phyloP scores from a whole-genome alignment of 768 basidiomycete species.

The Glaciozyma antarctica region DNA sequence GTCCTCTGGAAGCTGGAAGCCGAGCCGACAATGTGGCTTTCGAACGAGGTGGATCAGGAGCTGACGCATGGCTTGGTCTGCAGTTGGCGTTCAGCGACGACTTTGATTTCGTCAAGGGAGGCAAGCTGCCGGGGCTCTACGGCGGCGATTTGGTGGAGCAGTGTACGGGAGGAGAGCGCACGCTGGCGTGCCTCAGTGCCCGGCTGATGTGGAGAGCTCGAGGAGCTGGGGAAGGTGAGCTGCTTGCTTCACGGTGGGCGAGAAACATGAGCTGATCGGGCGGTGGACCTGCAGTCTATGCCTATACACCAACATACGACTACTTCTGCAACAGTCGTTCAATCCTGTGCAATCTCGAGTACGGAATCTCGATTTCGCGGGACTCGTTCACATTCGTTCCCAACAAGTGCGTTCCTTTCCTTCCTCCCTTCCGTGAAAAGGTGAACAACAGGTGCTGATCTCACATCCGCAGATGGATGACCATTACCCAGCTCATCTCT shows the following conservation, averaged over 20 bases:
- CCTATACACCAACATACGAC: conserved; percentile 36
- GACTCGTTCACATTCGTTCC: conserved; percentile 37
- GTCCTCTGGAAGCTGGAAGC: too few relatives aligned
- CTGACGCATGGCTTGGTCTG: neutral
- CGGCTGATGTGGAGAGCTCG: conserved; percentile 19
- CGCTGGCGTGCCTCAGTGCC: conserved; percentile 14
- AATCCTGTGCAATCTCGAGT: conserved; percentile 18
- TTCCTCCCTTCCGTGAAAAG: neutral
- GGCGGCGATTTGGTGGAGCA: conserved; percentile 11
- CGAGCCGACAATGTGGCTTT: too few relatives aligned
- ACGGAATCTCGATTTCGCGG: conserved; percentile 38
- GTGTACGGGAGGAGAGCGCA: conserved; percentile 19
- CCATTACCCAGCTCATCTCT: conserved; percentile 22
- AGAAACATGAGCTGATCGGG: too few relatives aligned
- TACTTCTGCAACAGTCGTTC: neutral
- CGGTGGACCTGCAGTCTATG: conserved; percentile 34
- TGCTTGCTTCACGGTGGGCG: too few relatives aligned
- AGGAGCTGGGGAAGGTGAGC: conserved; percentile 22
- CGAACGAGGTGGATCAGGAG: neutral
- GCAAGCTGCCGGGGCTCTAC: conserved; percentile 33
- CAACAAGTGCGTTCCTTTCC: neutral
- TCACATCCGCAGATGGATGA: conserved; percentile 16
- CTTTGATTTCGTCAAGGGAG: conserved; percentile 33
- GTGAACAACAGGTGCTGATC: too few relatives aligned
- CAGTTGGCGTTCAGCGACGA: conserved; percentile 29